Conservation (phyloP, 306 rosid genomes). For the Vicia villosa region DNA sequence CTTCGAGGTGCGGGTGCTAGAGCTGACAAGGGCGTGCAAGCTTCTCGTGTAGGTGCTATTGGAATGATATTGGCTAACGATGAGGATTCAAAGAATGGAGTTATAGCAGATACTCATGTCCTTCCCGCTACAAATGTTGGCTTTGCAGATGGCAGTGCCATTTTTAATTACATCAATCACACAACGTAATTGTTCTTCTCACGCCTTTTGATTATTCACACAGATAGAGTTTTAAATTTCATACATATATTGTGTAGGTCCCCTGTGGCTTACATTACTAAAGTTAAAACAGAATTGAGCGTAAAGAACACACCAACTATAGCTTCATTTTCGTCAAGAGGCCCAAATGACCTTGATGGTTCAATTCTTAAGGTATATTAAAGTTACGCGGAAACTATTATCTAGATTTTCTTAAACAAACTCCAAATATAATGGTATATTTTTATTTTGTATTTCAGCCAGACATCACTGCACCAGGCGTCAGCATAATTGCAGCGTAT, state of each 20-base stretch:
- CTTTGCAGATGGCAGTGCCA: slow-evolving; percentile 40
- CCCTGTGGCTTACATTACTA: slow-evolving; percentile 55
- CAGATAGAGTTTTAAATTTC: not conserved
- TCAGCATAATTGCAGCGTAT: slow-evolving; percentile 48
- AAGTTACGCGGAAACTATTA: too few relatives aligned
- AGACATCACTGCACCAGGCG: slow-evolving; percentile 64
- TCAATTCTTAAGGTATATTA: slow-evolving; percentile 57
- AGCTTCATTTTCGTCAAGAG: slow-evolving; percentile 79
- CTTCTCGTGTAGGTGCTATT: slow-evolving; percentile 51
- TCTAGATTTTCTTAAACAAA: too few relatives aligned
- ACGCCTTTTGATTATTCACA: not conserved
- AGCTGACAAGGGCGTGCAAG: slow-evolving; percentile 41
- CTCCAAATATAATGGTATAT: not conserved
- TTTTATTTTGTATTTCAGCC: slow-evolving; percentile 40
- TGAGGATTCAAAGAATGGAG: not conserved
- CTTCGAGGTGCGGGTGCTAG: not conserved
- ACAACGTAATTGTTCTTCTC: slow-evolving; percentile 46
- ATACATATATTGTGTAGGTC: slow-evolving; percentile 32
- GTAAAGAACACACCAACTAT: slow-evolving; percentile 51
- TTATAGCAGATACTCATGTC: slow-evolving; percentile 47
- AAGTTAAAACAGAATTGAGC: slow-evolving; percentile 44
- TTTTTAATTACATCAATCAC: slow-evolving; percentile 48
- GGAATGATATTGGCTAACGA: slow-evolving; percentile 69
- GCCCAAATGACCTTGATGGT: slow-evolving; percentile 54
- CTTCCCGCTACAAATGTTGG: slow-evolving; percentile 56